These are phyloP conservation scores for Akanthomyces lecanii DNA, from an alignment of 2,329 filamentous ascomycete genomes.

Conservation along the genomic window DNA sequence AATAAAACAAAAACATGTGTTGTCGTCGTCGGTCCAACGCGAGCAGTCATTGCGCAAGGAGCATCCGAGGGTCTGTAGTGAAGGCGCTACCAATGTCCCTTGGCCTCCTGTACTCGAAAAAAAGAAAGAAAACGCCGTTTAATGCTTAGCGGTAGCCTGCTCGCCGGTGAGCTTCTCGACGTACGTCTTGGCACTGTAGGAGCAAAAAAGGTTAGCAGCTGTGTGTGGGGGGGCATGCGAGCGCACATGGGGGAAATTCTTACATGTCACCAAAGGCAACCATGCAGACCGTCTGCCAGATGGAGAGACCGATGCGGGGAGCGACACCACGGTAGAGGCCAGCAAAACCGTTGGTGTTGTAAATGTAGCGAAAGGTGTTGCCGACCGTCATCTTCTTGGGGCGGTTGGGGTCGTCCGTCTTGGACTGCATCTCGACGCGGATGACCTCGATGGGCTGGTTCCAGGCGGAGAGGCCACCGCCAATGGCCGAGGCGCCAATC, in stretches of 20 bases:
- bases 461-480: constrained; percentile 94
- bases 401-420: constrained; percentile 94
- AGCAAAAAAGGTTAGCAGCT: constrained; percentile 5
- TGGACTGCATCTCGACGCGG: constrained; percentile 99
- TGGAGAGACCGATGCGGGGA: constrained; percentile 86
- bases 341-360: constrained; percentile 78
- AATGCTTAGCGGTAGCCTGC: constrained; percentile 63
- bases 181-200: constrained; percentile 58
- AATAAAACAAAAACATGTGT: background rate
- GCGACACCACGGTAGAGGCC: constrained; percentile 94
- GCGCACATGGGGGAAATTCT: constrained; percentile 37
- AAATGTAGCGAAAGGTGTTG: constrained; percentile 84
- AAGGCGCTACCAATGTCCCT: background rate
- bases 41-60: background rate
- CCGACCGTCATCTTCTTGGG: constrained; percentile 98
- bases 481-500: constrained; percentile 78
- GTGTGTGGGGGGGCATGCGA: too few relatives aligned
- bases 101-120: background rate
- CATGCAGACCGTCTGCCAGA: constrained; percentile 99
- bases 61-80: background rate
- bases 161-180: constrained; percentile 65
- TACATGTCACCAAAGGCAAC: constrained; percentile 97
- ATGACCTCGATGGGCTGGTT: constrained; percentile 99
- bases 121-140: constrained; percentile 31
- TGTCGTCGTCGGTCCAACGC: background rate